Base-by-base conservation (phyloP, 768 basidiomycete genomes). In the Suillus fuscotomentosus region DNA sequence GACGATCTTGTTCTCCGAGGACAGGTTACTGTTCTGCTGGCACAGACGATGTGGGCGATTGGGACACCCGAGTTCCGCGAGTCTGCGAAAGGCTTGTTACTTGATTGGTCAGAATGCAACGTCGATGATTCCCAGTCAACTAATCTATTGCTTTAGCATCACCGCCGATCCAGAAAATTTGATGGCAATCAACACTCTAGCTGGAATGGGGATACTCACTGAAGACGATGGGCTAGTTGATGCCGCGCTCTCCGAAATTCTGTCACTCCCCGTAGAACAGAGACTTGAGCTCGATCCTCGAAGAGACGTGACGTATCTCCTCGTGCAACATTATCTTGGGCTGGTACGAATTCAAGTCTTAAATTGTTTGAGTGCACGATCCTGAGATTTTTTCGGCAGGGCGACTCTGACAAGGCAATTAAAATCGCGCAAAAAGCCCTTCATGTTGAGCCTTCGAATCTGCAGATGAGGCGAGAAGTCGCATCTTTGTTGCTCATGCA, bases 191-290 rank as follows among this genome's bases (percentile, higher is more conserved):
- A 92, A 90, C 54, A 84, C 88, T 0, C 83, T 98, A 1, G 91
- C 92, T 0, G 91, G 91, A n/a, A 94, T 97, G 86, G 95, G 93
- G 13, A 87, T 95, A 62, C 76, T 95, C 61, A 89, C 89, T 3
- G 81, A 82, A 41, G 95, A 97, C 69, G 88, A 90, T 41, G 84
- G 82, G 42, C 82, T 97, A 22, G 82, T 95, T 31, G 93, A 96
- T 72, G 95, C 95, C 1, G 91, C 94, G 0, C 78, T 96, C 14
- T 88, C 91, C 0, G 95, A 97, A 73, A 84, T 97, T 20, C 80
- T 89, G 22, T 79, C 84, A 0, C 79, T 95, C 27, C 85, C 94
- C 0, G 71, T 88, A 20, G 88, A 94, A 64, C 81, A 85, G 66
- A 82, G 89, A 62, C 80, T 82, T 54, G 75, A 81, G 45, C 82